Evolutionary conservation across 805 yeast species (phyloP), one percentile per base, ranked within the genome.

Genomic region (Yarrowia yakushimensis): DNA sequence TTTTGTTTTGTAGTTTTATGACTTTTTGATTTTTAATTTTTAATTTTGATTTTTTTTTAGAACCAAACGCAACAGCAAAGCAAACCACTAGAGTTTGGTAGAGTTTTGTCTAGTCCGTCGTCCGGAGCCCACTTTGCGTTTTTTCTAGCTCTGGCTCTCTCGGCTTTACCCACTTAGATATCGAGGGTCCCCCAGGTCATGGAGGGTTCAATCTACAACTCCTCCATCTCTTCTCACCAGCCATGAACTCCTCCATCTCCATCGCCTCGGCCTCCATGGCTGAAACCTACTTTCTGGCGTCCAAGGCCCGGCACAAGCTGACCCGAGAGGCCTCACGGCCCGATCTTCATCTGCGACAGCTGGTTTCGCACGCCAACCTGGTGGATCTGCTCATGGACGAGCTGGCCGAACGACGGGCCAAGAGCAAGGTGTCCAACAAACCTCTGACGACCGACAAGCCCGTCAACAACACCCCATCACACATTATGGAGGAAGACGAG

Each of bases 311-410:
- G 69, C 68, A 78, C 18, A 86, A 85, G 74, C 79, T 86, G 25
- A 83, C 88, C 45, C 76, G 74, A 62, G 88, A 86, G 67, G 88
- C 89, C 6, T 72, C 81, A 25, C 78, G 79, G 66, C 80, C 81
- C 13, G 86, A 84, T 67, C 81, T 85, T 31, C 75, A 83, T 61
- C 77, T 86, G 57, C 77, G 88, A 54, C 74, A 77, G 57, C 77
- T 86, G 39, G 89, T 86, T 3, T 79, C 84, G 41, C 91, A 87
- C 72, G 90, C 91, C 20, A 87, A 86, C 71, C 74, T 87, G 76
- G 78, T 86, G 66, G 91, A 87, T 69, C 78, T 77, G 65, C 70
- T 86, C 60, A 84, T 87, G 81, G 88, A 82, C 59, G 57, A 67
- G 20, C 66, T 70, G 31, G 45, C 63, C 20, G 39, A 4, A 69